phyloP scores from a whole-genome alignment of 179 eudicot genomes.

The Gypsophila paniculata region DNA sequence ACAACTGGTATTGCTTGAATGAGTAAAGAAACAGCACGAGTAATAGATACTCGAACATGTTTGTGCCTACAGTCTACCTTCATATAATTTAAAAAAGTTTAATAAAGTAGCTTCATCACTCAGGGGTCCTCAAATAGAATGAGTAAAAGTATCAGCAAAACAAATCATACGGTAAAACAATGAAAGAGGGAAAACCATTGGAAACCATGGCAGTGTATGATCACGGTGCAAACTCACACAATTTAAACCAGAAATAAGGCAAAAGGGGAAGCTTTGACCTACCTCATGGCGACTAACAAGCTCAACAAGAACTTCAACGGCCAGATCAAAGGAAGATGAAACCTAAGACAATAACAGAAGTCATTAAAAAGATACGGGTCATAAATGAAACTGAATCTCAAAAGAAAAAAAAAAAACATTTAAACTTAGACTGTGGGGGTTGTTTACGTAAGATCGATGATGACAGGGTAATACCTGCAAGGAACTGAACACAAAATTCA shows the following conservation, averaged over 20 bases:
- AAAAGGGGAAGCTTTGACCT: constrained; percentile 22
- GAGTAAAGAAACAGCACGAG: neutral
- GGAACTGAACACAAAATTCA: constrained; percentile 77
- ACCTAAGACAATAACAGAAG: constrained; percentile 38
- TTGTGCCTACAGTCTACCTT: neutral
- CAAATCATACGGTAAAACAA: constrained; percentile 3
- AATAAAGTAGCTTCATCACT: neutral
- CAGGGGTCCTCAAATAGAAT: neutral
- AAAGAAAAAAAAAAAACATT: neutral
- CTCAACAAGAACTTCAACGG: constrained; percentile 89
- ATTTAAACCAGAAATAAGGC: constrained; percentile 8
- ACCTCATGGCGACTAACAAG: constrained; percentile 94
- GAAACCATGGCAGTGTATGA: neutral
- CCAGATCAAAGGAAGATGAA: constrained; percentile 75
- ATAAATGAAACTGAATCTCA: neutral
- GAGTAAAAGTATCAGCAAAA: neutral
- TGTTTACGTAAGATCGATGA: neutral
- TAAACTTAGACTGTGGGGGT: neutral
- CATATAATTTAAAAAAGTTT: constrained; percentile 2
- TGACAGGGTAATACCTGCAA: constrained; percentile 55
- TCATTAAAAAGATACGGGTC: constrained; percentile 1
- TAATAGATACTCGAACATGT: neutral
- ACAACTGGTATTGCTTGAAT: constrained; percentile 7
- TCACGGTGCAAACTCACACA: neutral
- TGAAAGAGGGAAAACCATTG: neutral